Evolutionary conservation across 345 rosid species (phyloP), one percentile per base, ranked within the genome.

Genomic region (Aurinia saxatilis): DNA sequence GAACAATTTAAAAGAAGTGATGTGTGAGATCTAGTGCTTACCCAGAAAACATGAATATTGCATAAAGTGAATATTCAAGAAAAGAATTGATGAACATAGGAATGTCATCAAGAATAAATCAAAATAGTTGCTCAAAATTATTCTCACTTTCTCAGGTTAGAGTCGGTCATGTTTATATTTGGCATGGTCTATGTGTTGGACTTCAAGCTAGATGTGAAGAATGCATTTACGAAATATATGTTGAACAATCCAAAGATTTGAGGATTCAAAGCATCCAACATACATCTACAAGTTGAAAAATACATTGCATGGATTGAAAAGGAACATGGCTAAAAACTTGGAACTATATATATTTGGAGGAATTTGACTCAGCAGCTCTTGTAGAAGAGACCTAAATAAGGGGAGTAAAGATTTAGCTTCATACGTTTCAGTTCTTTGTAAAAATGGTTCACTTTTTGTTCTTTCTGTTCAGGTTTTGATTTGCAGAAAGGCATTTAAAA

Each of bases 401-500:
- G 2, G 25, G 4, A 4, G 25, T 21, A 21, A 9, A 44, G 21
- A 18, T 45, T 18, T 18, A 7, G 13, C 49, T 45, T 45, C 27
- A 27, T 41, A 41, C 19, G 48, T 42, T 42, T 42, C 48, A 3
- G 16, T 45, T 18, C 13, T 10, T 45, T 10, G 2, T 18, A 39
- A 46, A 4, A 10, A 25, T 51, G 18, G 6, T 51, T 33, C 19
- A 18, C 52, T 27, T 30, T 18, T 18, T 59, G 18, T 44, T 31
- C 41, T 31, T 17, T 44, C 27, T 40, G 16, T 6, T 42, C 8
- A 58, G 10, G n/a, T 44, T 44, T 45, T 45, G 65, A 31, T 33
- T 45, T 59, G 52, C 64, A 59, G 13, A 44, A 31, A 34, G 44
- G 19, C 53, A n/a, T 19, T 33, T 44, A 42, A 33, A 45, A 58